Evolutionary conservation across 2,329 filamentous ascomycete genomes (phyloP).

Genomic region (Xylaria digitata): DNA sequence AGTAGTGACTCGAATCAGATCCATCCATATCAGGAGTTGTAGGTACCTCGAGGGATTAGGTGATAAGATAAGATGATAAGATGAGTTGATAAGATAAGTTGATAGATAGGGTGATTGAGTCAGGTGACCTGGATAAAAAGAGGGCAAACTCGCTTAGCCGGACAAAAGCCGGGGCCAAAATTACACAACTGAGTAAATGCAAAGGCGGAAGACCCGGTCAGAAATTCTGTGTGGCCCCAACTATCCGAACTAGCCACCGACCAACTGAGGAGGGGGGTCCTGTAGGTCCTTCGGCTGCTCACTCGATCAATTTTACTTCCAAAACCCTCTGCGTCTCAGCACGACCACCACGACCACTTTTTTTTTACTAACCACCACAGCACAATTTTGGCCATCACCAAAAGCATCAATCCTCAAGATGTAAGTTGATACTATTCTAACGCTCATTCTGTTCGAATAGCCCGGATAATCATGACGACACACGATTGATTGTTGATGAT

Average conservation of each 20-base stretch:
- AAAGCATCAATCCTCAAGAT: constrained; percentile 47
- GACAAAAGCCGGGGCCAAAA: constrained; percentile 43
- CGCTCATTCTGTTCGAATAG: neutral
- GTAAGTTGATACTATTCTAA: constrained; percentile 43
- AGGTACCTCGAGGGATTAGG: too few relatives aligned
- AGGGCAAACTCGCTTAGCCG: constrained; percentile 50
- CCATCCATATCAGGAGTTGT: too few relatives aligned
- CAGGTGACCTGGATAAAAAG: constrained; percentile 43
- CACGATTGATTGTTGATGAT: constrained; percentile 10
- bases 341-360: constrained; percentile 39
- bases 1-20: too few relatives aligned
- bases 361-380: constrained; percentile 49
- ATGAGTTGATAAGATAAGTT: neutral
- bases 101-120: constrained; percentile 19
- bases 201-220: constrained; percentile 28
- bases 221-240: constrained; percentile 31
- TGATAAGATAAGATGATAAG: neutral
- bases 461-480: neutral
- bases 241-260: neutral
- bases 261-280: constrained; percentile 20
- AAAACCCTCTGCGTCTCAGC: constrained; percentile 41
- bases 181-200: constrained; percentile 37
- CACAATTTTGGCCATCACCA: constrained; percentile 46
- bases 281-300: neutral
- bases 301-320: constrained; percentile 41